These are phyloP conservation scores for Papiliotrema fonsecae DNA, from an alignment of 1,284 basidiomycete genomes.

Conservation along the genomic window DNA sequence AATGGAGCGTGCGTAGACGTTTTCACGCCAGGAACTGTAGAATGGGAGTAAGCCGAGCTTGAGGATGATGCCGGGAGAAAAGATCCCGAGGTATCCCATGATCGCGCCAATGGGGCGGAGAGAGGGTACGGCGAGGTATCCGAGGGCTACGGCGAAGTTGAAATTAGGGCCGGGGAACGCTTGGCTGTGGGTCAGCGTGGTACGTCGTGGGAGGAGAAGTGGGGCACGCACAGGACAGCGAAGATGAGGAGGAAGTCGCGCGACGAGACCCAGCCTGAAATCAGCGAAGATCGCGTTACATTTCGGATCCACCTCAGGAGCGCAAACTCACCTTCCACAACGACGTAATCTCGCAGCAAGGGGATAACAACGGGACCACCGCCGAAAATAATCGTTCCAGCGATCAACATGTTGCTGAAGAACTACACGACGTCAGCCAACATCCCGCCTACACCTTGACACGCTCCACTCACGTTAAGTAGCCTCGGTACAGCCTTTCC, in stretches of 20 bases:
- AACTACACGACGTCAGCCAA: slow-evolving; percentile 22
- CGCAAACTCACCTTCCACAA: slow-evolving; percentile 49
- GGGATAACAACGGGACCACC: slow-evolving; percentile 61
- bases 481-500: slow-evolving; percentile 25
- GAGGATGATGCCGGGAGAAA: slow-evolving; percentile 54
- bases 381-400: slow-evolving; percentile 57
- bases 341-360: slow-evolving; percentile 56
- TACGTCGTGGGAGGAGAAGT: not conserved
- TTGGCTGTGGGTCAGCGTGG: slow-evolving; percentile 38
- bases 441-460: not conserved
- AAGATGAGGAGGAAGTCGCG: slow-evolving; percentile 59
- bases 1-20: slow-evolving; percentile 47
- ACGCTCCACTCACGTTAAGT: slow-evolving; percentile 30
- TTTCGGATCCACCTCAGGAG: not conserved
- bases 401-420: slow-evolving; percentile 51
- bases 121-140: slow-evolving; percentile 49
- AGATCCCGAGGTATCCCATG: slow-evolving; percentile 54
- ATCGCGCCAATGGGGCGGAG: slow-evolving; percentile 50
- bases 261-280: slow-evolving; percentile 19
- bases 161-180: slow-evolving; percentile 59
- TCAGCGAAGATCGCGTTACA: not conserved
- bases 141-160: slow-evolving; percentile 58
- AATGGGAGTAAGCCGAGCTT: slow-evolving; percentile 55
- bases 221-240: slow-evolving; percentile 49
- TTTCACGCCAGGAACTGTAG: slow-evolving; percentile 51